phyloP scores from a whole-genome alignment of 1,284 basidiomycete genomes.

The Tilletia indica region DNA sequence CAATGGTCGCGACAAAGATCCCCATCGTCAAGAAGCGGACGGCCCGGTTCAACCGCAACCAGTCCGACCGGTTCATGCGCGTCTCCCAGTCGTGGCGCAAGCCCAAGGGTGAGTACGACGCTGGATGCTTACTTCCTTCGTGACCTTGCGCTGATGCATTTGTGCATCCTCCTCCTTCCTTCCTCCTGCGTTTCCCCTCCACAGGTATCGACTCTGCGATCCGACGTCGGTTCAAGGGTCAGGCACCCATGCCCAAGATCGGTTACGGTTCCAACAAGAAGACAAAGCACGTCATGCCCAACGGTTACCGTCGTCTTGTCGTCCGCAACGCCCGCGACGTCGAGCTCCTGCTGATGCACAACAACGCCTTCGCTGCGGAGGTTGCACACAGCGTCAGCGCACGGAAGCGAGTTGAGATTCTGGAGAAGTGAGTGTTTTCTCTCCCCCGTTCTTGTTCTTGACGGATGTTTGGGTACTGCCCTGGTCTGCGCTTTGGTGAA shows the following conservation, averaged over 20 bases:
- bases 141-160: not conserved
- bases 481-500: too few species aligned
- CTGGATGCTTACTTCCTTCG: not conserved
- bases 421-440: constrained; percentile 69
- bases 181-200: not conserved
- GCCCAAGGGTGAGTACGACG: constrained; percentile 42
- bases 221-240: constrained; percentile 54
- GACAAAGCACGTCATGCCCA: constrained; percentile 56
- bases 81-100: constrained; percentile 53
- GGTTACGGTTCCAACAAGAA: constrained; percentile 57
- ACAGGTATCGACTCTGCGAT: constrained; percentile 48
- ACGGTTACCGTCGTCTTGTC: constrained; percentile 55
- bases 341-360: constrained; percentile 65
- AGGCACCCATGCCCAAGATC: constrained; percentile 53
- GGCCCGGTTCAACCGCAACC: constrained; percentile 54
- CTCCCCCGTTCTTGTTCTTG: too few species aligned
- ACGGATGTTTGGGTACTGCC: too few species aligned
- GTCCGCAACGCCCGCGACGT: constrained; percentile 53
- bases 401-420: constrained; percentile 89
- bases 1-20: constrained; percentile 52
- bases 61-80: constrained; percentile 55
- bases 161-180: not conserved
- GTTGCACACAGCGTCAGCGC: constrained; percentile 96
- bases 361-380: constrained; percentile 91
- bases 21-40: constrained; percentile 57